Evolutionary conservation across 202 grass and related monocot genomes (phyloP).

Genomic region (Schoenoplectus triqueter): DNA sequence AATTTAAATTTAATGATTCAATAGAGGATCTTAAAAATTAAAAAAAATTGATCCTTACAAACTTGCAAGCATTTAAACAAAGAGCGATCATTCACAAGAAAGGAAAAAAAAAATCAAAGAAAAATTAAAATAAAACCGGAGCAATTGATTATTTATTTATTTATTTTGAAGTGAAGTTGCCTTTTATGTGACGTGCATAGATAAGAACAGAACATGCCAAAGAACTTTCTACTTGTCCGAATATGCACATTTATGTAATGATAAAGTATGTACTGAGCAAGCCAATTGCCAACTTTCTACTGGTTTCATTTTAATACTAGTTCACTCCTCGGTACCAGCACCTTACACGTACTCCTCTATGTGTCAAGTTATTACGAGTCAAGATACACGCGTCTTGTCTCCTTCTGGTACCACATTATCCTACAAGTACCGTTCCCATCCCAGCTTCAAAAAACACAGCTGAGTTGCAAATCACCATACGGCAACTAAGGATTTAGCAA

Average conservation of each 20-base stretch:
- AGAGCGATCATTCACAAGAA: too few relatives aligned
- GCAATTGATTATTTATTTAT: too few relatives aligned
- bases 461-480: background rate
- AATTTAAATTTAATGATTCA: too few relatives aligned
- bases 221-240: background rate
- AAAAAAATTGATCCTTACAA: too few relatives aligned
- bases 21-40: too few relatives aligned
- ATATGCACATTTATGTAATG: background rate
- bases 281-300: conserved; percentile 20
- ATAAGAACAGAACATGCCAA: too few relatives aligned
- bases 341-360: conserved; percentile 25
- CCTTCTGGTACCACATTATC: background rate
- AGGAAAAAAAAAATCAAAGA: too few relatives aligned
- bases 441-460: background rate
- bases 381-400: conserved; percentile 25
- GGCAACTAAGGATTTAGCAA: background rate
- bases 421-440: conserved; percentile 4
- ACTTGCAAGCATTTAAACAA: too few relatives aligned
- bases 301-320: background rate
- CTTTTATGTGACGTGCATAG: too few relatives aligned
- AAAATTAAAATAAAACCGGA: too few relatives aligned
- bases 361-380: conserved; percentile 7
- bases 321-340: background rate
- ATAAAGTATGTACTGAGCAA: background rate
- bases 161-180: too few relatives aligned